Conservation (phyloP, 2,329 filamentous ascomycete species). For the Lachnellula arida region DNA sequence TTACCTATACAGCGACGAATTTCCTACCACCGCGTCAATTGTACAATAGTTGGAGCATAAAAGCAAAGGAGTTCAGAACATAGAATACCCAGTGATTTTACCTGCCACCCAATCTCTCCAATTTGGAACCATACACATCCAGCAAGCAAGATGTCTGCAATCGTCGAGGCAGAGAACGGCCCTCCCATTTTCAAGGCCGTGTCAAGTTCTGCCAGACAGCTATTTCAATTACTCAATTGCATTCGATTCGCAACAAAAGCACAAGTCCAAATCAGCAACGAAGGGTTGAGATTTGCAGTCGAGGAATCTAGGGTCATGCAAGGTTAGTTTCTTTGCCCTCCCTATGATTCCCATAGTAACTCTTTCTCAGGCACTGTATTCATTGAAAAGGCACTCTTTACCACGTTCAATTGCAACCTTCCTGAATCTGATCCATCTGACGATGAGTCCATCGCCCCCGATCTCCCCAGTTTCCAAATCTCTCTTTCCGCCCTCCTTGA, state of each 20-base stretch:
- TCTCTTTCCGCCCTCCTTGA: constrained; percentile 84
- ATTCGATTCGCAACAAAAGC: constrained; percentile 52
- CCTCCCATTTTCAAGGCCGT: constrained; percentile 67
- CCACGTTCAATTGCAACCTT: constrained; percentile 69
- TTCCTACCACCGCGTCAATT: constrained; percentile 23
- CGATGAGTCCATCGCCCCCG: constrained; percentile 34
- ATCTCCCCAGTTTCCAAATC: constrained; percentile 73
- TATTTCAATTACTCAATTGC: constrained; percentile 59
- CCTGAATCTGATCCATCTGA: constrained; percentile 34
- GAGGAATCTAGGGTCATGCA: constrained; percentile 91
- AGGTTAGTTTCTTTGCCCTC: constrained; percentile 48
- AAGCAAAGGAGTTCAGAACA: constrained; percentile 23
- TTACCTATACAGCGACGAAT: constrained; percentile 17
- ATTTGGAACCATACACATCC: not conserved
- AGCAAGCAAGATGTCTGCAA: constrained; percentile 26
- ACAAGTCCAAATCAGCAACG: constrained; percentile 71
- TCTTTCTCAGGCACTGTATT: constrained; percentile 62
- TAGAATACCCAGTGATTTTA: constrained; percentile 17
- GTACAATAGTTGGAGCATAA: constrained; percentile 31
- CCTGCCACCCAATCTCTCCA: not conserved
- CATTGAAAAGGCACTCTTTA: constrained; percentile 84
- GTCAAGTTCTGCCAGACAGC: constrained; percentile 70
- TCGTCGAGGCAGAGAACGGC: constrained; percentile 21
- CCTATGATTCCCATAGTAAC: constrained; percentile 13
- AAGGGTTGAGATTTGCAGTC: constrained; percentile 81